These are phyloP conservation scores for Chaetothyriales sp. DNA, from an alignment of 2,329 filamentous ascomycete species.

Conservation along the genomic window DNA sequence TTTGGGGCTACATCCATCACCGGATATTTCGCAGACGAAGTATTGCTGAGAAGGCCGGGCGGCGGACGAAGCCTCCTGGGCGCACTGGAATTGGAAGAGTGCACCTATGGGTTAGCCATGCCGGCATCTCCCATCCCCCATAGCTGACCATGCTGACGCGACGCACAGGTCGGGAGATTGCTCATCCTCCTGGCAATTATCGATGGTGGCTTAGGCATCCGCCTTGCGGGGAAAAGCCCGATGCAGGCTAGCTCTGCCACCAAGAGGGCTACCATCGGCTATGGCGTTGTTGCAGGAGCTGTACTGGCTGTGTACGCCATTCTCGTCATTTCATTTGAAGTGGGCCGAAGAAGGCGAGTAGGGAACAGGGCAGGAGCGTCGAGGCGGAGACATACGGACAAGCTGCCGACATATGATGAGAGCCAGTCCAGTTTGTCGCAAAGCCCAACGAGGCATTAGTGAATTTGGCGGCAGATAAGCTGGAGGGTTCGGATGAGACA, in stretches of 20 bases:
- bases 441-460: too few species aligned
- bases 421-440: not conserved
- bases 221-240: conserved; percentile 29
- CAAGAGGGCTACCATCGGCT: conserved; percentile 31
- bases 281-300: conserved; percentile 37
- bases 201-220: conserved; percentile 44
- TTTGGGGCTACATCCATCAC: conserved; percentile 21
- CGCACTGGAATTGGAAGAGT: conserved; percentile 13
- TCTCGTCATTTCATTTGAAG: conserved; percentile 16
- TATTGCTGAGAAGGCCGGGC: conserved; percentile 3
- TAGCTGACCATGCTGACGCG: too few species aligned
- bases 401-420: conserved; percentile 12
- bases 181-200: conserved; percentile 30
- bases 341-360: conserved; percentile 5
- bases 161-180: conserved; percentile 15
- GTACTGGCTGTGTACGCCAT: conserved; percentile 32
- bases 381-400: conserved; percentile 5
- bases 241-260: conserved; percentile 21
- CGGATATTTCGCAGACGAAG: conserved; percentile 16
- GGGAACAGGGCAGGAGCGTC: not conserved
- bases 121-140: conserved; percentile 27
- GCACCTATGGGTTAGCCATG: conserved; percentile 44
- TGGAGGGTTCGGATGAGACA: too few species aligned
- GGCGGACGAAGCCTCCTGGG: conserved; percentile 10
- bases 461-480: too few species aligned